Conservation (phyloP, 2,329 filamentous ascomycete genomes). For the Pseudogymnoascus sp. region DNA sequence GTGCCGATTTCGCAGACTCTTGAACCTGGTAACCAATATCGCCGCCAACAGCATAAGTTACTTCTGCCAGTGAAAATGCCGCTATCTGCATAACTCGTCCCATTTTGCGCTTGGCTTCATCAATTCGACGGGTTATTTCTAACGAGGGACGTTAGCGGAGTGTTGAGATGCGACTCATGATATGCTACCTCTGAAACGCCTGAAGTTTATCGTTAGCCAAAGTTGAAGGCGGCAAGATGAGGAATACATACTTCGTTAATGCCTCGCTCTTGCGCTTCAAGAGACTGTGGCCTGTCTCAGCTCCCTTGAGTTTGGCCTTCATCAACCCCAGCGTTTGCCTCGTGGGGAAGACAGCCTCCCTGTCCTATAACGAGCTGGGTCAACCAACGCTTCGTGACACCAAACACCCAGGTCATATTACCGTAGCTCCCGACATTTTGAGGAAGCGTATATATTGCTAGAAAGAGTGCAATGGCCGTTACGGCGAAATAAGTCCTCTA, state of each 20-base stretch:
- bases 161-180: neutral
- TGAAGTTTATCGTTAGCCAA: slow-evolving; percentile 33
- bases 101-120: slow-evolving; percentile 99
- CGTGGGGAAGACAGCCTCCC: slow-evolving; percentile 95
- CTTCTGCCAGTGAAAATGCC: slow-evolving; percentile 93
- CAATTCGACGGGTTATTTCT: slow-evolving; percentile 95
- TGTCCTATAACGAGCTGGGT: slow-evolving; percentile 52
- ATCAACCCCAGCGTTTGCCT: slow-evolving; percentile 93
- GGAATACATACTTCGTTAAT: slow-evolving; percentile 71
- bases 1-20: slow-evolving; percentile 85
- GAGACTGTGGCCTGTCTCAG: slow-evolving; percentile 84
- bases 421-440: slow-evolving; percentile 48
- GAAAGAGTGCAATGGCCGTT: neutral
- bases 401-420: slow-evolving; percentile 25
- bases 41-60: slow-evolving; percentile 92
- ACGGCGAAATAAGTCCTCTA: neutral
- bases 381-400: slow-evolving; percentile 10
- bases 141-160: slow-evolving; percentile 16
- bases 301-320: slow-evolving; percentile 96
- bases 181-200: slow-evolving; percentile 74
- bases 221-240: slow-evolving; percentile 17
- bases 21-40: slow-evolving; percentile 96
- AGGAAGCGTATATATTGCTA: slow-evolving; percentile 12
- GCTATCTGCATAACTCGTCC: slow-evolving; percentile 98
- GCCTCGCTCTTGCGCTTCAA: slow-evolving; percentile 98